Base-by-base conservation (phyloP, 2,329 filamentous ascomycete species). In the Fusarium zealandicum region DNA sequence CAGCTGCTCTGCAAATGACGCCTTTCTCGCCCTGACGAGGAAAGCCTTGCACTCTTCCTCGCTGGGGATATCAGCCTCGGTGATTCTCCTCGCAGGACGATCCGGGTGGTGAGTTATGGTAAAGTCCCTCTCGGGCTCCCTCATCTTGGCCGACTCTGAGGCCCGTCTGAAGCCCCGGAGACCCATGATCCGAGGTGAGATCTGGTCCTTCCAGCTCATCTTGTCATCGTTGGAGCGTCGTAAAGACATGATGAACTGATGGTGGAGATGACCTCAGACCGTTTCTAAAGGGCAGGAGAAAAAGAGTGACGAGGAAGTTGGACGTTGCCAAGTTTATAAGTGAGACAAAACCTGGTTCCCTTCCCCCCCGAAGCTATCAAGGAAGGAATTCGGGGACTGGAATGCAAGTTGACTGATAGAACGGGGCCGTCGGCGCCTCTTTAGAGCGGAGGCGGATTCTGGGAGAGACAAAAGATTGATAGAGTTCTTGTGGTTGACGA, bases 71-170 rank as follows among this genome's bases (percentile, higher is more conserved):
- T 66, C 63, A 18, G 51, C 58, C 33, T 59, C 44, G 18, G 53
- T 56, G 22, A 63, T 56, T 42, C 51, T 51, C 38, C 52, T 57
- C 12, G 42, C 44, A 11, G 64, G 66, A 4, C 64, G 57, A 37
- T 68, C 66, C 6, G 66, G 66, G 28, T 53, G 55, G 45, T 67
- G 65, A 36, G 57, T 45, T 39, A 67, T 67, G 37, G 49, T 49
- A 40, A 68, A 63, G 11, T 63, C 52, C 35, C 35, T 38, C 16
- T 39, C 43, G 2, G 45, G 36, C 10, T 48, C 36, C 4, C 11
- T 54, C 17, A 37, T 42, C 43, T 54, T 63, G 18, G 43, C 45
- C 18, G 41, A 63, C 38, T 63, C 60, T 4, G 60, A 63, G 27
- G 59, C 59, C 49, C 61, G 30, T 38, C 56, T 62, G n/a, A 65